Evolutionary conservation across 2,329 filamentous ascomycete genomes (phyloP).

Genomic region (Fusarium tuaranense): DNA sequence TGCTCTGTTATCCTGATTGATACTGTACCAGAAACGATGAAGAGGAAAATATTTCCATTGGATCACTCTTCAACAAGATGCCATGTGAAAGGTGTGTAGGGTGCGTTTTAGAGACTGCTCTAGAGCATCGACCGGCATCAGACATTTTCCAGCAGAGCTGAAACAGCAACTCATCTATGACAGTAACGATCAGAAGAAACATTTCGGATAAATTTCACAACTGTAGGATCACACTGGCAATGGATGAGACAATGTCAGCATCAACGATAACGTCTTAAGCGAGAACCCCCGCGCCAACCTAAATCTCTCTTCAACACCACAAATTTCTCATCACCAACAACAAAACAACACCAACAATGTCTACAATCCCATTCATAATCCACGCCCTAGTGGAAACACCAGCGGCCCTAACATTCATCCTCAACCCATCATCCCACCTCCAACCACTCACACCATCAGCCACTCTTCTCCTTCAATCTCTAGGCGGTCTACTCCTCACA

Average conservation of each 20-base stretch:
- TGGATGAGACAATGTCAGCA: neutral
- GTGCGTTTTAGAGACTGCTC: neutral
- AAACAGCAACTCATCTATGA: neutral
- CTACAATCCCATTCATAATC: constrained; percentile 50
- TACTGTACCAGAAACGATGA: neutral
- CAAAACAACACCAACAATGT: constrained; percentile 5
- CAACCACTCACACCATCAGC: constrained; percentile 53
- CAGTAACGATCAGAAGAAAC: neutral
- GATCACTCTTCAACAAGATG: neutral
- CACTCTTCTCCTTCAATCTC: constrained; percentile 58
- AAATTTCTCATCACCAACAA: neutral
- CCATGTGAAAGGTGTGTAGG: neutral
- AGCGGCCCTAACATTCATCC: constrained; percentile 60
- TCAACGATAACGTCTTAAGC: neutral
- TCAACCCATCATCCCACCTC: constrained; percentile 56
- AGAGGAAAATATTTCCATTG: neutral
- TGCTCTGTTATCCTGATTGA: neutral
- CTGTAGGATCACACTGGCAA: neutral
- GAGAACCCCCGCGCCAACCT: neutral
- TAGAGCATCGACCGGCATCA: neutral
- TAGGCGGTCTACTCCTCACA: constrained; percentile 60
- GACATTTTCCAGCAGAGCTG: neutral
- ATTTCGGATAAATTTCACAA: neutral
- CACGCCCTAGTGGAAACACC: constrained; percentile 55
- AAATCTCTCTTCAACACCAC: neutral